Conservation (phyloP, 1,139 yeast species). For the Zygoascus meyerae region DNA sequence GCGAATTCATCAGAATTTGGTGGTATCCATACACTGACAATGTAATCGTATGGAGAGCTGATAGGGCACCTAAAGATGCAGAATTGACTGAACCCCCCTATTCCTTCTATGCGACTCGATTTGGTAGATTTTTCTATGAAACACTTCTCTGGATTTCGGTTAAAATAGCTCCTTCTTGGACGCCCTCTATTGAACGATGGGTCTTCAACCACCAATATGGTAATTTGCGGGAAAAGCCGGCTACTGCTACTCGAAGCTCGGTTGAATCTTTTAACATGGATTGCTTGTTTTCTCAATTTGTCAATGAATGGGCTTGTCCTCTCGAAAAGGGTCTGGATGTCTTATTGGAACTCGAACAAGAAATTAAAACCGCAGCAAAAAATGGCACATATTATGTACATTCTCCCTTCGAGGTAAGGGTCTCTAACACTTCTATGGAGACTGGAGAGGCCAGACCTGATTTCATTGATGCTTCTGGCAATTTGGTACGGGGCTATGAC, state of each 20-base stretch:
- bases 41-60: constrained; percentile 88
- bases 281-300: constrained; percentile 89
- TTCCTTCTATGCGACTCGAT: constrained; percentile 78
- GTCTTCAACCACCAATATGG: constrained; percentile 82
- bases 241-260: constrained; percentile 58
- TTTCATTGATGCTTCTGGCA: constrained; percentile 13
- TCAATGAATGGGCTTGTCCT: constrained; percentile 95
- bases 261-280: constrained; percentile 93
- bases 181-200: constrained; percentile 80
- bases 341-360: constrained; percentile 54
- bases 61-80: constrained; percentile 50
- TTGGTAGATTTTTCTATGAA: constrained; percentile 78
- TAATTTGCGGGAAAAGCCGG: constrained; percentile 63
- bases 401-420: constrained; percentile 92
- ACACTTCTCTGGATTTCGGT: constrained; percentile 74
- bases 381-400: constrained; percentile 71
- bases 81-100: constrained; percentile 60
- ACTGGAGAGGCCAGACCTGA: constrained; percentile 10
- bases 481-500: constrained; percentile 12
- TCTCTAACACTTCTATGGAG: constrained; percentile 66
- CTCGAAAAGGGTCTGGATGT: constrained; percentile 68
- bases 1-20: constrained; percentile 93
- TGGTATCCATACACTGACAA: constrained; percentile 93
- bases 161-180: constrained; percentile 60
- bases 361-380: constrained; percentile 56